Conservation (phyloP, 2,329 filamentous ascomycete species). For the Trichoderma koningiopsis region DNA sequence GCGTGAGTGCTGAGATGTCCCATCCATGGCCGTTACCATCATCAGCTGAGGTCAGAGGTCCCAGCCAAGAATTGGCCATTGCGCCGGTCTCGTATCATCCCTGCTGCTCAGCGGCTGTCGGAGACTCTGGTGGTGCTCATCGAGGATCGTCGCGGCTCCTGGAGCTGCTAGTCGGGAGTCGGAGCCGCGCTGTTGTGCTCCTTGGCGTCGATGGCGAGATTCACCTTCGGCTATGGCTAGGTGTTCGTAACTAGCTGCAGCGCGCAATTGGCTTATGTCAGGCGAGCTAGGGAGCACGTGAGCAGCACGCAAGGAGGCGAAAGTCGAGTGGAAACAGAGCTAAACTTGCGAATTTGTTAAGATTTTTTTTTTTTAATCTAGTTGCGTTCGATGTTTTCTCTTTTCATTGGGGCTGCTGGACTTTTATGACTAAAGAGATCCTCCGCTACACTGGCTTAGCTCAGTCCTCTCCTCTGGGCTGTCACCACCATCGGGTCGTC, state of each 20-base stretch:
- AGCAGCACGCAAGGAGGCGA: constrained; percentile 1
- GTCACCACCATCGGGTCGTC: constrained; percentile 23
- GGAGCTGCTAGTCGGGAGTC: constrained; percentile 16
- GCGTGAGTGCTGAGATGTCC: neutral
- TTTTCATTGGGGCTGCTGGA: constrained; percentile 12
- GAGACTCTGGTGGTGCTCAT: neutral
- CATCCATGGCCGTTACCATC: neutral
- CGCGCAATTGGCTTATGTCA: constrained; percentile 1
- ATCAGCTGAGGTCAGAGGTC: constrained; percentile 21
- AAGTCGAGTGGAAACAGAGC: constrained; percentile 2
- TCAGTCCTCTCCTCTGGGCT: neutral
- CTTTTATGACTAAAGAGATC: constrained; percentile 21
- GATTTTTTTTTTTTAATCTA: neutral
- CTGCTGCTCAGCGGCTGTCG: neutral
- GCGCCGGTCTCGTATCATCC: neutral
- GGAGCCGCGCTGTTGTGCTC: constrained; percentile 24
- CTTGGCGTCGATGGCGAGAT: constrained; percentile 20
- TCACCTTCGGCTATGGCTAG: neutral
- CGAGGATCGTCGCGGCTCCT: constrained; percentile 18
- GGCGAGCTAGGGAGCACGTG: constrained; percentile 10
- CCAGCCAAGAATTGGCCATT: neutral
- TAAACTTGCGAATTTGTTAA: neutral
- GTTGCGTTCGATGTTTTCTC: neutral
- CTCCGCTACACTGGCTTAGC: neutral
- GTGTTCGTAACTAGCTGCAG: neutral